phyloP scores from a whole-genome alignment of 192 early-diverging fungal species.

The Entophlyctis luteolus region DNA sequence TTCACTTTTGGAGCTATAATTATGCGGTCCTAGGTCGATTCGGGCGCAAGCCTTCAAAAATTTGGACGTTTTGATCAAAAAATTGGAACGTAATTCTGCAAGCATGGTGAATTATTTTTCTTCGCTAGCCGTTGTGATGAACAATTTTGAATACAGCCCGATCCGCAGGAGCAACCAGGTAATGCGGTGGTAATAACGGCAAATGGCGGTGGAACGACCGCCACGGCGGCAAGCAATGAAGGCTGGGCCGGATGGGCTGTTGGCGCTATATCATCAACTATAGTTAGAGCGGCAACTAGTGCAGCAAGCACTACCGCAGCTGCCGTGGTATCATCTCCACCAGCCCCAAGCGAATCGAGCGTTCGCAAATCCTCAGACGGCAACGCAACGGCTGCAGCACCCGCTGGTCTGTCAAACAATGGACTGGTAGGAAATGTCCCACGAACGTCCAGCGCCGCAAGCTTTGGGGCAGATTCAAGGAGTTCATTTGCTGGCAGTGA shows the following conservation, averaged over 20 bases:
- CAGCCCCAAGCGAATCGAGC: too few species aligned
- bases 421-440: too few species aligned
- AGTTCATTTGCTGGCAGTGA: not conserved
- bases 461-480: too few species aligned
- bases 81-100: constrained; percentile 63
- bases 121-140: not conserved
- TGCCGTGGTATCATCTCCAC: not conserved
- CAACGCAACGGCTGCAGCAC: too few species aligned
- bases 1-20: not conserved
- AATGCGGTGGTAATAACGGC: constrained; percentile 29
- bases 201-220: constrained; percentile 13
- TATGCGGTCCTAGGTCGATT: constrained; percentile 64
- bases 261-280: constrained; percentile 44
- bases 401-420: not conserved
- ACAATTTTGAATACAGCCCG: not conserved
- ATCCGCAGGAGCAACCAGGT: not conserved
- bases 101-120: constrained; percentile 48
- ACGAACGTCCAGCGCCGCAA: too few species aligned
- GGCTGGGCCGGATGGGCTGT: constrained; percentile 90
- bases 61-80: constrained; percentile 61
- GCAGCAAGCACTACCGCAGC: not conserved
- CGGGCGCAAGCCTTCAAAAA: constrained; percentile 80
- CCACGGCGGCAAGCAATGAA: constrained; percentile 33
- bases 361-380: too few species aligned
- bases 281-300: constrained; percentile 7